Evolutionary conservation across 2,329 filamentous ascomycete genomes (phyloP), one percentile per base, ranked within the genome.

Genomic region (Nannizziopsis arthrosporioides): DNA sequence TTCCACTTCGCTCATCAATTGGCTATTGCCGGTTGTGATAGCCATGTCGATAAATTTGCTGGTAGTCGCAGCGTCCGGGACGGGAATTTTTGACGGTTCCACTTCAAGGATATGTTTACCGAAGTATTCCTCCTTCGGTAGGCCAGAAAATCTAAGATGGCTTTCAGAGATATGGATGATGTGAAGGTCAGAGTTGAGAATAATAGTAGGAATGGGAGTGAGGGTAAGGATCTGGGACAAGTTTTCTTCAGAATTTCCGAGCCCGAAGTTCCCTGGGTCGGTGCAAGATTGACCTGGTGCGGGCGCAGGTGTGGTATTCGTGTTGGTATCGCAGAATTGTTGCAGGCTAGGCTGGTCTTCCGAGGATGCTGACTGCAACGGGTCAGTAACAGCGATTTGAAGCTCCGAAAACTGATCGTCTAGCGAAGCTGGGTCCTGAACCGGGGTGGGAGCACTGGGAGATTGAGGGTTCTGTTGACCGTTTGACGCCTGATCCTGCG

Each of bases 101-200:
- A 73, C 47, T n/a, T 69, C 64, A 53, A 68, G 61, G 30, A 72
- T 62, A 48, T 60, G 63, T 27, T 53, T 49, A 5, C 64, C 64
- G 17, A 71, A 34, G 8, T 68, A 55, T 19, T 63, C 55, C 5
- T 66, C 60, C 40, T 65, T 62, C 14, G 56, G 45, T 35, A 59
- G 49, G 14, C 61, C 51, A 40, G 63, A 68, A 17, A 67, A 52
- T 4, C 54, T 48, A 17, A 67, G 54, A 55, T 70, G 68, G 51
- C 67, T 70, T 31, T 69, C 61, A 2, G 73, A 75, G 2, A 69
- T 64, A 44, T 71, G 59, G 15, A 65, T 34, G n/a, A 70, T 55
- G n/a, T 53, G 57, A 11, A 68, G 53, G 6, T 61, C 56, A 5
- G 60, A 53, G 49, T 70, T 61, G 11, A 69, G 57, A 22, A 70